Evolutionary conservation across 2,329 filamentous ascomycete genomes (phyloP), one percentile per base, ranked within the genome.

Genomic region (Hypoxylon sp.): DNA sequence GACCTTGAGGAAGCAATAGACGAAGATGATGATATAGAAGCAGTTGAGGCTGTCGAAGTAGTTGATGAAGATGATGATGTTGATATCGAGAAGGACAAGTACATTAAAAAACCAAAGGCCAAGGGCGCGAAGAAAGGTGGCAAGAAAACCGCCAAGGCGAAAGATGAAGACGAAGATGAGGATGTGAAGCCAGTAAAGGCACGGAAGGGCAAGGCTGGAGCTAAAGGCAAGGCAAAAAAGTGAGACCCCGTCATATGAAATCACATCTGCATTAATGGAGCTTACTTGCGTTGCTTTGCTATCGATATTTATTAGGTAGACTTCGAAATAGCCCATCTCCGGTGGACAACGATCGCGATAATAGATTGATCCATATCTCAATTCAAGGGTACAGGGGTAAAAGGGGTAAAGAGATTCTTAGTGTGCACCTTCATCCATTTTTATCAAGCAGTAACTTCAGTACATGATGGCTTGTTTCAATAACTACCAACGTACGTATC

Each of bases 1-100:
- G 96, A 99, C 81, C 86, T 99, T 32, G 96, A 99, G 81, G 96
- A 99, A 80, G 96, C 94, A 1, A 91, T 99, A 59, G 94, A 98
- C 53, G 95, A 97, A 73, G 94, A 93, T 4, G 95, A 97, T 49
- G 92, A 90, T 19, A 90, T 85, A n/a, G 89, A 90, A 34, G 82
- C 84, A 28, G 80, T 88, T 0, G 86, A 87, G 36, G 78, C 83
- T 2, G 86, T 82, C 1, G 87, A 89, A 45, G 88, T 85, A 1
- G 90, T 90, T 0, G 91, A 93, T 3, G 91, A 92, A 0, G 91
- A 69, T 30, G 67, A 93, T 11, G 92, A 94, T 58, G 82, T 90
- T n/a, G 82, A 90, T 36, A 79, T 98, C 56, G 93, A 91, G 76
- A 97, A 95, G 77, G 96, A 99, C 81, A 98, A 98, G 80, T 98